These are phyloP conservation scores for Rubia yunnanensis DNA, from an alignment of 257 asterid genomes.

Conservation along the genomic window DNA sequence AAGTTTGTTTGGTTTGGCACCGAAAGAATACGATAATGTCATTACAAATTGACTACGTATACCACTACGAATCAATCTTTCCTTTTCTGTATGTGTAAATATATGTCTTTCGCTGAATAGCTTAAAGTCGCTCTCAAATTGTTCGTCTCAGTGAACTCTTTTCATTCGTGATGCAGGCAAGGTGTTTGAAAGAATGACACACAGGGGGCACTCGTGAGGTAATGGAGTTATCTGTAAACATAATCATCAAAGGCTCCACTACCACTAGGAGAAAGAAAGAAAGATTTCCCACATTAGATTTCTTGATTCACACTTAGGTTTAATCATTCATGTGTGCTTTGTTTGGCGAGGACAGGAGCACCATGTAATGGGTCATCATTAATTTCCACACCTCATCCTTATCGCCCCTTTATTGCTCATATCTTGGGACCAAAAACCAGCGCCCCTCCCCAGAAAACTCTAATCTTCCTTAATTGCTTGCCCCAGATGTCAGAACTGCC, in stretches of 20 bases:
- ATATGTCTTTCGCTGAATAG: too few relatives aligned
- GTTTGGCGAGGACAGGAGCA: conserved; percentile 7
- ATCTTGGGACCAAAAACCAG: conserved; percentile 31
- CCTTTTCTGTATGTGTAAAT: too few relatives aligned
- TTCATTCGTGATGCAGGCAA: not conserved
- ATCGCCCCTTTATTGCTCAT: not conserved
- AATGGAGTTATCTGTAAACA: not conserved
- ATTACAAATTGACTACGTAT: too few relatives aligned
- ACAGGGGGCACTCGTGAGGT: not conserved
- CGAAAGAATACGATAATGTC: not conserved
- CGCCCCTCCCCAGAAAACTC: conserved; percentile 21
- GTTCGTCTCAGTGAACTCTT: not conserved
- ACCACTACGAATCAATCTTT: too few relatives aligned
- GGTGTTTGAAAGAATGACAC: not conserved
- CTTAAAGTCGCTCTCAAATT: not conserved
- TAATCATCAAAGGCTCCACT: conserved; percentile 2
- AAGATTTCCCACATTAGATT: not conserved
- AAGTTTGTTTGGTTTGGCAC: not conserved
- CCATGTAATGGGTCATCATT: conserved; percentile 36
- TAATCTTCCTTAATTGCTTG: conserved; percentile 37
- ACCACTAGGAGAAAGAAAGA: not conserved
- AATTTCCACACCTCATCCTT: conserved; percentile 27
- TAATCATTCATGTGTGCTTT: conserved; percentile 3
- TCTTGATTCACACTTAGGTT: not conserved
- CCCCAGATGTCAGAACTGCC: conserved; percentile 23